These are phyloP conservation scores for Bruguiera parviflora DNA, from an alignment of 345 rosid genomes.

Conservation along the genomic window DNA sequence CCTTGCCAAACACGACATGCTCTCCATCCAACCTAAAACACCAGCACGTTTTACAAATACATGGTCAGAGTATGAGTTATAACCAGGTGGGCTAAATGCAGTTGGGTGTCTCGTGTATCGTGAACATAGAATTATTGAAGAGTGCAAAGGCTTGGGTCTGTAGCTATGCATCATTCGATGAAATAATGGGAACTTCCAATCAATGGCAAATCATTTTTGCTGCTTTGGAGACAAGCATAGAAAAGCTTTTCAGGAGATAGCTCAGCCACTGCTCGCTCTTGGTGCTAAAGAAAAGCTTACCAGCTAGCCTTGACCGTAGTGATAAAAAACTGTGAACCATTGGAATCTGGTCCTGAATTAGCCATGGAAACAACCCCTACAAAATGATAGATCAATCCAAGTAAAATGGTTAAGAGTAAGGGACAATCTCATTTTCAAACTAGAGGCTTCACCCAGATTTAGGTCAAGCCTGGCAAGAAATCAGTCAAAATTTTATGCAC, in stretches of 20 bases:
- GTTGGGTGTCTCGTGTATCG: background rate
- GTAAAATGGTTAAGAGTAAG: background rate
- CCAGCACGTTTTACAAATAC: background rate
- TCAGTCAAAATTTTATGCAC: slow-evolving; percentile 1
- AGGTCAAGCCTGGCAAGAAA: background rate
- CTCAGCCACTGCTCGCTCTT: background rate
- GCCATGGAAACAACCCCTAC: slow-evolving; percentile 91
- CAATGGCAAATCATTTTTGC: too few relatives aligned
- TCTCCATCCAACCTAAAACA: slow-evolving; percentile 85
- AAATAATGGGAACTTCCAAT: background rate
- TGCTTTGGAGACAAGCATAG: too few relatives aligned
- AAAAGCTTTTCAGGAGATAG: too few relatives aligned
- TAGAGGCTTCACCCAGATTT: background rate
- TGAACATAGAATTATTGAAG: background rate
- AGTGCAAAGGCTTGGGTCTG: background rate
- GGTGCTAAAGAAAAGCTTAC: slow-evolving; percentile 38
- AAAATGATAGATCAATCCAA: background rate
- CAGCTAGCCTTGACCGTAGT: slow-evolving; percentile 92
- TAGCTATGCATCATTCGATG: background rate
- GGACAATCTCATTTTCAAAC: background rate
- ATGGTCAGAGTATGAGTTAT: background rate
- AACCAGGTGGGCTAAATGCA: background rate
- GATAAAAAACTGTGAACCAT: slow-evolving; percentile 95
- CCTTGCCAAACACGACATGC: slow-evolving; percentile 93
- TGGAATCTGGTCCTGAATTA: slow-evolving; percentile 86